phyloP scores from a whole-genome alignment of 2,329 filamentous ascomycete genomes.

The Hymenoscyphus albidus region DNA sequence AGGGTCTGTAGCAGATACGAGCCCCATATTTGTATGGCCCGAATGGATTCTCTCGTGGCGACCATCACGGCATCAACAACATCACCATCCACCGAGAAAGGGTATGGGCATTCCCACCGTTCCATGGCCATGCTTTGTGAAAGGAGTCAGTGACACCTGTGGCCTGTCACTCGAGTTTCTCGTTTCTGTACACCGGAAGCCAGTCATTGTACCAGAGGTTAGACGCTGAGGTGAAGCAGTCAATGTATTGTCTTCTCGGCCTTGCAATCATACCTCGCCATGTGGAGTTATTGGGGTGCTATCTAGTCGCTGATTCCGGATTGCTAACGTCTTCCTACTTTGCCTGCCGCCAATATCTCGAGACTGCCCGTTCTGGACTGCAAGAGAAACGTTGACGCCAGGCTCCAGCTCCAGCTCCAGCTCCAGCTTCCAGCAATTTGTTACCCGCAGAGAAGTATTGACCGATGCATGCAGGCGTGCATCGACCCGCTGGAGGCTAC shows the following conservation, averaged over 20 bases:
- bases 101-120: neutral
- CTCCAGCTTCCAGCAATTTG: neutral
- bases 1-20: neutral
- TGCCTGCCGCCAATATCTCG: neutral
- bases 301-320: neutral
- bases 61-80: neutral
- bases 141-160: neutral
- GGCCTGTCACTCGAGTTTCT: neutral
- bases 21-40: neutral
- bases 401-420: neutral
- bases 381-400: neutral
- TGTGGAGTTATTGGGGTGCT: neutral
- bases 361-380: neutral
- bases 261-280: neutral
- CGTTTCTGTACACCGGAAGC: neutral
- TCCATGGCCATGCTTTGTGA: neutral
- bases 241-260: neutral
- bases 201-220: neutral
- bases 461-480: neutral
- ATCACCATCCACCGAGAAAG: neutral
- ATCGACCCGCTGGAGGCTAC: neutral
- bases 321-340: neutral
- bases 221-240: neutral
- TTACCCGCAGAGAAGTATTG: neutral
- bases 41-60: neutral